Evolutionary conservation across 2,329 filamentous ascomycete genomes (phyloP), one percentile per base, ranked within the genome.

Genomic region (Camptophora hylomeconis): DNA sequence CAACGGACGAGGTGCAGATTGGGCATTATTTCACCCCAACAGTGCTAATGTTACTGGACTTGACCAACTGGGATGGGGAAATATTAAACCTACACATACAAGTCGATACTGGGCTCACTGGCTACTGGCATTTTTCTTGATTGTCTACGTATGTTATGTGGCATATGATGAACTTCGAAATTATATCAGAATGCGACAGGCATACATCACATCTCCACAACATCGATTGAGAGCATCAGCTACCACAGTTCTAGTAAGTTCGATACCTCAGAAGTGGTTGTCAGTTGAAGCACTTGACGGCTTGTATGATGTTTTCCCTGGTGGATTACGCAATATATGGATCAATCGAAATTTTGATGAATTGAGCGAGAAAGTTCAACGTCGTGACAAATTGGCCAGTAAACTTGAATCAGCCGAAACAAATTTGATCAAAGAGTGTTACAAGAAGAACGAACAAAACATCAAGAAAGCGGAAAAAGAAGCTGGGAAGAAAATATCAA

Each of bases 311-410:
- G 86, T 95, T 1, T 95, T 94, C 44, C 89, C 89, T 0, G 89
- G 89, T 12, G 89, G 89, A 17, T 78, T 98, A 47, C 73, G 82
- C 35, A 95, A 95, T 43, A 80, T 98, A 25, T 98, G 87, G 86
- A 75, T 98, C 45, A 98, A 94, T 35, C 72, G 87, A 37, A 81
- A 98, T 48, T 77, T 83, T 41, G 81, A 86, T 23, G 68, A 76
- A 6, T 67, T 98, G 7, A 68, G 81, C 25, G 78, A 86, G 37
- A 95, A 95, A 50, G 79, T 95, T 24, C 69, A 80, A 26, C 60
- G 72, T 39, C 71, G 89, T 24, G 72, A 84, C 36, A 58, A 67
- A 6, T 60, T 93, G 9, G 83, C 87, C 25, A 52, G 65, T 22
- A 60, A 64, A 32, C 68, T 98, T 0, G 89, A 98, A 48, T 56